Base-by-base conservation (phyloP, 1,284 basidiomycete species). In the Fomitopsis schrenkii region DNA sequence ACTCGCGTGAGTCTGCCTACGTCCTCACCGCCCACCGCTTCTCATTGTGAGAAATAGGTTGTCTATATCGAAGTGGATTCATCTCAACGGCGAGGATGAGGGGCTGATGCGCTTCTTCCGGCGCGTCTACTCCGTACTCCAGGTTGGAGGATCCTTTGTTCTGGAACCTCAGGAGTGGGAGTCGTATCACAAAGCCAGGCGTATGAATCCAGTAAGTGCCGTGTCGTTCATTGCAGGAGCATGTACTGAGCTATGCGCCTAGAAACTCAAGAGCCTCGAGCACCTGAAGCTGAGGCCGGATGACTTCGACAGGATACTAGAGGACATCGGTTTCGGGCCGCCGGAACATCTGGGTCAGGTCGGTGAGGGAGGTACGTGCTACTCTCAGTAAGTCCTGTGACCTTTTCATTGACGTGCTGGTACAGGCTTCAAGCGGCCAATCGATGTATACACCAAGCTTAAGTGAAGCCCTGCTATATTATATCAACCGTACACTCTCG, bases 41-140 rank as follows among this genome's bases (percentile, higher is more conserved):
- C 40, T 22, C 17, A 17, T 10, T 12, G n/a, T 38, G 9, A 50
- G 17, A 1, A 10, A 2, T 66, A 94, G 91, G 1, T 86, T 94
- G 63, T 94, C 92, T 0, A 76, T 94, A 50, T 84, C 91, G 0
- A 94, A 94, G 73, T 94, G 93, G 92, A 91, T 94, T 30, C 92
- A 94, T 72, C 76, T 94, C 2, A 87, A 93, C 65, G 77, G 77
- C 9, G 89, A 90, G 12, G 92, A 94, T 66, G 81, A 82, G 1
- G 91, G 85, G 0, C 65, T 94, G 12, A 66, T 72, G 52, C 62
- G 64, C 0, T 92, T 94, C 71, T 94, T 94, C 68, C 73, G 70
- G 2, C 82, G 85, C 22, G 83, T 86, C 0, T 77, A 85, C 63
- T 68, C 72, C n/a, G 80, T 83, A 2, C 77, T 94, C 19, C 77